phyloP scores from a whole-genome alignment of 2,329 filamentous ascomycete species.

The Neoscytalidium dimidiatum region DNA sequence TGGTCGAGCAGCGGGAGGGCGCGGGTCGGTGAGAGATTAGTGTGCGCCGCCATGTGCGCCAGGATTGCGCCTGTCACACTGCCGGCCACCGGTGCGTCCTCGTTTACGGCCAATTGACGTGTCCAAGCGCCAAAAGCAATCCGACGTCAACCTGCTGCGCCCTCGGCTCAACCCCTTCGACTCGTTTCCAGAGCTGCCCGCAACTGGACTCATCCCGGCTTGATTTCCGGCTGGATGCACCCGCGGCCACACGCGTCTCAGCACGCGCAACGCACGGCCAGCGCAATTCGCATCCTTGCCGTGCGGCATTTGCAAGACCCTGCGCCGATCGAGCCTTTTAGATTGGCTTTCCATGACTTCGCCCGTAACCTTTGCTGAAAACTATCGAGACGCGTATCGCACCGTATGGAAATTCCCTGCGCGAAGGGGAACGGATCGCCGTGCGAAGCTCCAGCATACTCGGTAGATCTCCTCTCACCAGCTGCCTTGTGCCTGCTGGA shows the following conservation, averaged over 20 bases:
- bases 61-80: constrained; percentile 18
- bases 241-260: constrained; percentile 19
- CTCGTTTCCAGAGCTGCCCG: constrained; percentile 1
- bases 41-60: constrained; percentile 17
- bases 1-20: constrained; percentile 17
- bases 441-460: background rate
- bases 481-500: background rate
- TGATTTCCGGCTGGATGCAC: background rate
- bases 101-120: constrained; percentile 19
- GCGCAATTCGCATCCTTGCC: constrained; percentile 6
- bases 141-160: constrained; percentile 12
- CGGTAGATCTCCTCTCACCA: background rate
- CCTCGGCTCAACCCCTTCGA: constrained; percentile 7
- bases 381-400: background rate
- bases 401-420: constrained; percentile 6
- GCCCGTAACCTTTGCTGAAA: constrained; percentile 5
- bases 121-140: constrained; percentile 19
- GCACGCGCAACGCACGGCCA: constrained; percentile 16
- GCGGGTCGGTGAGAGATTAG: constrained; percentile 21
- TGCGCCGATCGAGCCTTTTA: constrained; percentile 2
- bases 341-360: background rate
- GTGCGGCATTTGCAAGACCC: constrained; percentile 13
- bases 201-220: background rate
- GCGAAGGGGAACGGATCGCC: constrained; percentile 1
- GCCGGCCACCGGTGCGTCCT: background rate